These are phyloP conservation scores for Nymphaea thermarum DNA, from an alignment of 164 flowering plant genomes.

Conservation along the genomic window DNA sequence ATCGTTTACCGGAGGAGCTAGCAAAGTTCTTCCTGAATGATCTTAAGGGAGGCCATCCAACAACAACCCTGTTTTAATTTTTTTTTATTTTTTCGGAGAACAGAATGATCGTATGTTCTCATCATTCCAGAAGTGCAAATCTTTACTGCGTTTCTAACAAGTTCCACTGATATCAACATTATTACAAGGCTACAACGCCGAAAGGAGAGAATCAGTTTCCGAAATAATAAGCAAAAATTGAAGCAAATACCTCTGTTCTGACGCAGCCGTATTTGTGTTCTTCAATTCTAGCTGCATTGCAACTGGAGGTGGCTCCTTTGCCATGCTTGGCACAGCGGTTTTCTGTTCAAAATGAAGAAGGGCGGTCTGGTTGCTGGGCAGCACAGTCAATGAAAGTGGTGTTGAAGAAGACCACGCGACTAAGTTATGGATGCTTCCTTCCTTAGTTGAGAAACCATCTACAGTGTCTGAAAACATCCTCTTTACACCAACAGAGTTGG, in stretches of 20 bases:
- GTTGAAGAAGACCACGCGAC: constrained; percentile 7
- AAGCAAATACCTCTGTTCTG: no score
- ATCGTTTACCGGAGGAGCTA: constrained; percentile 39
- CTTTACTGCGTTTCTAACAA: not conserved
- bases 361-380: constrained; percentile 16
- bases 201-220: not conserved
- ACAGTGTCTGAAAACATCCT: constrained; percentile 12
- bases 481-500: constrained; percentile 11
- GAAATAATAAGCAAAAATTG: no score
- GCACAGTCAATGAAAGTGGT: constrained; percentile 13
- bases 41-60: constrained; percentile 98
- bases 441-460: constrained; percentile 4
- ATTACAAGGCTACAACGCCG: not conserved
- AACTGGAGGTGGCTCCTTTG: constrained; percentile 38
- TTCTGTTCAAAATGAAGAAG: constrained; percentile 21
- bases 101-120: no score
- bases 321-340: constrained; percentile 18
- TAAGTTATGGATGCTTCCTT: constrained; percentile 14
- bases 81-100: constrained; percentile 13
- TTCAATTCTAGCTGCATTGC: constrained; percentile 42
- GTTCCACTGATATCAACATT: not conserved
- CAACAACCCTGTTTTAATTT: constrained; percentile 71
- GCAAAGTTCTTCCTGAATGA: constrained; percentile 84
- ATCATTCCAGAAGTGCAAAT: constrained; percentile 1
- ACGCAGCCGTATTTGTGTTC: constrained; percentile 25